Conservation (phyloP, 192 early-diverging fungal species). For the Podila epicladia region DNA sequence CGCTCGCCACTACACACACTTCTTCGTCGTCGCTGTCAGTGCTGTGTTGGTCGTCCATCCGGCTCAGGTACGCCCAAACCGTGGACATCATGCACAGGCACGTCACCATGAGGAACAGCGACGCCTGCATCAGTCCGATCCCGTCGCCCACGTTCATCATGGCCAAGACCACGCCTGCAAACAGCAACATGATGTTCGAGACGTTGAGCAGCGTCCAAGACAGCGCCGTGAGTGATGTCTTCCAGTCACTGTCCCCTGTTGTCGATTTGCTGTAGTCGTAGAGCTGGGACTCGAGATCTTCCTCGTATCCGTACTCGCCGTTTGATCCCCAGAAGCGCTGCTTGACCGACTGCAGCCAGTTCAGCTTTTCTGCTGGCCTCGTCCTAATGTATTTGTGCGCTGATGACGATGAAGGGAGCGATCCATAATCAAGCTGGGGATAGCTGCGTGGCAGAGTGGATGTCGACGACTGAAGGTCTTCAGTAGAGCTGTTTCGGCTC, state of each 20-base stretch:
- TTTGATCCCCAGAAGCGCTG: neutral
- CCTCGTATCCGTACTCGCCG: neutral
- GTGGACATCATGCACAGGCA: neutral
- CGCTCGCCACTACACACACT: neutral
- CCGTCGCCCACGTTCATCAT: constrained; percentile 1
- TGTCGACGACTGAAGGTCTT: neutral
- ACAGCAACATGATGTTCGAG: neutral
- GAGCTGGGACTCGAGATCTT: neutral
- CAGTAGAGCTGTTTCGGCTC: neutral
- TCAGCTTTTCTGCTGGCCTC: neutral
- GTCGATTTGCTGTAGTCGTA: neutral
- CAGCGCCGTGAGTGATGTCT: neutral
- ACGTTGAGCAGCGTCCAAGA: neutral
- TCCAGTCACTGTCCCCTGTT: neutral
- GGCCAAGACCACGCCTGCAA: neutral
- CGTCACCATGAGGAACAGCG: neutral
- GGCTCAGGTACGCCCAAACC: neutral
- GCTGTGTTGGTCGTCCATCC: neutral
- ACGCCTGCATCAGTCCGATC: neutral
- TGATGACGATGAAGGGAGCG: neutral
- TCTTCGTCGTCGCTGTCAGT: neutral
- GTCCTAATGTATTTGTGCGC: neutral
- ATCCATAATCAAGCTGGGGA: neutral
- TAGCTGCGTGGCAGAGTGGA: neutral
- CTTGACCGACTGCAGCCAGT: neutral